phyloP scores from a whole-genome alignment of 192 early-diverging fungal species.

The Backusella tarrabulga region DNA sequence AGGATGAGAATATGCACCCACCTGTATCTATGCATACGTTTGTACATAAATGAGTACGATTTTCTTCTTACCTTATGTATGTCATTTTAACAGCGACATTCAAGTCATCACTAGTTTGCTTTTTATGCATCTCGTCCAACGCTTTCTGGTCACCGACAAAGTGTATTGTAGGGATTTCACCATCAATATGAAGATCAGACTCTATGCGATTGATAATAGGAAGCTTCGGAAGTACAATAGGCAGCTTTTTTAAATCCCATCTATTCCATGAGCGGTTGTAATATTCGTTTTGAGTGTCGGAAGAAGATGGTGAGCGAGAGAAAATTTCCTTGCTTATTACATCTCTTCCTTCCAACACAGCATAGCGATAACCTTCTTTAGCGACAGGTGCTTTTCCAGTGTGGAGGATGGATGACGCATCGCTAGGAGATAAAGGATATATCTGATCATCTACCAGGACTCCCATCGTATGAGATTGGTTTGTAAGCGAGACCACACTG shows the following conservation, averaged over 20 bases:
- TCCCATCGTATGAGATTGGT: neutral
- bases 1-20: neutral
- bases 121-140: neutral
- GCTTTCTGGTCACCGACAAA: neutral
- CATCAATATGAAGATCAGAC: neutral
- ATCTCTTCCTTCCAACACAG: neutral
- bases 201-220: neutral
- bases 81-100: neutral
- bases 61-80: neutral
- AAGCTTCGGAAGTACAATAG: neutral
- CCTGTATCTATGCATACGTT: neutral
- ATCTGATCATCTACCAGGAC: neutral
- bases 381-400: neutral
- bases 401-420: neutral
- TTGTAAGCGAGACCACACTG: neutral
- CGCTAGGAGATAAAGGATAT: neutral
- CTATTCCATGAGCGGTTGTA: conserved; percentile 1
- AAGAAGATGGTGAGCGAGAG: neutral
- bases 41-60: neutral
- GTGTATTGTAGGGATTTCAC: neutral
- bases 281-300: neutral
- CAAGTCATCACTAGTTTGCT: neutral
- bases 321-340: neutral
- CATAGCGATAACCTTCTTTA: neutral
- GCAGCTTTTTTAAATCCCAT: neutral